Base-by-base conservation (phyloP, 2,329 filamentous ascomycete genomes). In the Sclerotinia nivalis region DNA sequence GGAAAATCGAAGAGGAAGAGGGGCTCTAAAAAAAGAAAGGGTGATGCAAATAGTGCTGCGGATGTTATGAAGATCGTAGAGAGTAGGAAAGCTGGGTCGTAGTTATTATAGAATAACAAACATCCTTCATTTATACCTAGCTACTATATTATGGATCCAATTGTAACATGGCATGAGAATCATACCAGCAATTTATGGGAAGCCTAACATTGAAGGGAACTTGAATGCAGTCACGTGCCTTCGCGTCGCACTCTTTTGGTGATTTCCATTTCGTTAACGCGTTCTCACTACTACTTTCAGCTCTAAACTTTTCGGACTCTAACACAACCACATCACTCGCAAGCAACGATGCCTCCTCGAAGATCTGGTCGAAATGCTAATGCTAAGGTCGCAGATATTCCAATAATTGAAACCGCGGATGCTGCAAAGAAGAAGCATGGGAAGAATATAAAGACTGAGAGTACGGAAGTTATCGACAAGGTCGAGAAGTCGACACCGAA, bases 51-150 rank as follows among this genome's bases (percentile, higher is more conserved):
- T 77, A 95, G 85, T 80, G 91, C 88, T 20, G 87, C 86, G 7
- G 93, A 97, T 83, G 92, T 97, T 68, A 82, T 97, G 83, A 87
- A 87, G 70, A 91, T 93, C 40, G 86, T 97, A 76, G 91, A 96
- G 71, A 72, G 73, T 58, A 75, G 76, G 70, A 79, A 78, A 37
- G 70, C 68, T 31, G 49, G 62, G 18, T 45, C 58, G 6, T 64
- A 54, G 25, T 22, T 5, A 43, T 50, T 0, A 40, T 25, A 49
- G 18, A 8, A 6, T 28, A 59, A 13, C n/a, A 52, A 4, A 52
- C 13, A 54, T 43, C 61, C 62, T 6, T 54, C 20, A 55, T n/a
- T 18, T 50, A 9, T 25, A 37, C 7, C 1, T 20, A 20, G 40
- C 40, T 43, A 43, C 13, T 6, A 22, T 1, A 28, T 25, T 15